A percentile compares a stretch with the other conserved stretches of the same genome.
Evolutionary conservation across 2,329 filamentous ascomycete genomes (phyloP).

Genomic region (Meredithiella fracta): DNA sequence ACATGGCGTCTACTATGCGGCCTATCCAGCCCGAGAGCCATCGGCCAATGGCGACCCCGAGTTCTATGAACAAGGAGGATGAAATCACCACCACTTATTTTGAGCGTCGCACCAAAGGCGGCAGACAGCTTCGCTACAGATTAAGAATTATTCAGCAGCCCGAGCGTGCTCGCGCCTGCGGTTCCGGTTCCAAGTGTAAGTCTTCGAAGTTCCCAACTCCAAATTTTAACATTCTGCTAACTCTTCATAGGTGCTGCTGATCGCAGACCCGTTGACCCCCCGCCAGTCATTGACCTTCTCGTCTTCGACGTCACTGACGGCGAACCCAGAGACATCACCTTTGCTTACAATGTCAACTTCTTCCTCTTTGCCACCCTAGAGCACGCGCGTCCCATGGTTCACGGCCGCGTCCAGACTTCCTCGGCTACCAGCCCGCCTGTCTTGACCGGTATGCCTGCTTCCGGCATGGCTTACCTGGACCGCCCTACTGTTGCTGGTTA

Average conservation of each 20-base stretch:
- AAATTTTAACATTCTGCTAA: not conserved
- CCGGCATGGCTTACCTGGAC: slow-evolving; percentile 90
- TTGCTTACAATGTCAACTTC: slow-evolving; percentile 90
- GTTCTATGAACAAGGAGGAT: not conserved
- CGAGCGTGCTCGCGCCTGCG: slow-evolving; percentile 83
- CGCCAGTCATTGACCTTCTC: slow-evolving; percentile 80
- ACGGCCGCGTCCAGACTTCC: slow-evolving; percentile 53
- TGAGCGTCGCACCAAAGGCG: slow-evolving; percentile 45
- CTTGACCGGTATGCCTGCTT: slow-evolving; percentile 83
- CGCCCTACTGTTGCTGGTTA: slow-evolving; percentile 68
- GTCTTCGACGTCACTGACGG: slow-evolving; percentile 54
- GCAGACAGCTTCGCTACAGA: slow-evolving; percentile 62
- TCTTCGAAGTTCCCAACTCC: slow-evolving; percentile 5
- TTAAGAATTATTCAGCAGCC: slow-evolving; percentile 86
- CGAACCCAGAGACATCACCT: slow-evolving; percentile 57
- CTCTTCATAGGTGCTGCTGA: slow-evolving; percentile 55
- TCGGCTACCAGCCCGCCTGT: slow-evolving; percentile 63
- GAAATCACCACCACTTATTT: slow-evolving; percentile 16
- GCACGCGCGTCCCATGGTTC: slow-evolving; percentile 65
- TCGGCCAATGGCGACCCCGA: slow-evolving; percentile 1
- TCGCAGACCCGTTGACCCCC: slow-evolving; percentile 81
- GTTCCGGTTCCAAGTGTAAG: slow-evolving; percentile 87
- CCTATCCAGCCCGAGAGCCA: slow-evolving; percentile 10
- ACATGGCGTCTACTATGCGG: slow-evolving; percentile 6
- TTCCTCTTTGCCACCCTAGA: slow-evolving; percentile 91